These are phyloP conservation scores for Phytophthora nicotianae DNA, from an alignment of 352 stramenopile genomes.

Conservation along the genomic window DNA sequence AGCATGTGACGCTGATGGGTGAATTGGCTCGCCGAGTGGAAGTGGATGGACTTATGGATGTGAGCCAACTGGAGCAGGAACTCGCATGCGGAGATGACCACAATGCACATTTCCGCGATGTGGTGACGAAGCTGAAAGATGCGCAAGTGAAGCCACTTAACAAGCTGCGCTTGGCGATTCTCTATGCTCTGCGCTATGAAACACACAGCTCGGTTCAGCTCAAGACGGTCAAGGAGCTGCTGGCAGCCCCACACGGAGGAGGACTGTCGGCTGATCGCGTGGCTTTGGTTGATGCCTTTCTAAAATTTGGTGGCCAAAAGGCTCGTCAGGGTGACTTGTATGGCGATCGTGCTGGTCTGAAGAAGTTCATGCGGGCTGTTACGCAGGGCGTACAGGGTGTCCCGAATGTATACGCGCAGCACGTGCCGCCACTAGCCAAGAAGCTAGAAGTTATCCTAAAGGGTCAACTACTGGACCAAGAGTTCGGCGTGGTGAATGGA, in stretches of 20 bases:
- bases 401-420: conserved; percentile 98
- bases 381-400: conserved; percentile 96
- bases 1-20: conserved; percentile 99
- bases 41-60: conserved; percentile 96
- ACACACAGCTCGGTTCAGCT: conserved; percentile 83
- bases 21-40: conserved; percentile 98
- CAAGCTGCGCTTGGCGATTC: conserved; percentile 97
- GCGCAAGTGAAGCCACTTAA: conserved; percentile 93
- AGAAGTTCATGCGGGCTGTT: conserved; percentile 91
- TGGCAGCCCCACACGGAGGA: conserved; percentile 39
- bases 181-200: conserved; percentile 99
- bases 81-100: conserved; percentile 88
- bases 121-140: conserved; percentile 84
- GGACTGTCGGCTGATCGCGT: conserved; percentile 56
- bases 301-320: conserved; percentile 76
- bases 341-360: conserved; percentile 76
- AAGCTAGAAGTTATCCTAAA: conserved; percentile 90
- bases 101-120: conserved; percentile 82
- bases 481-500: conserved; percentile 97
- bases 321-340: conserved; percentile 78
- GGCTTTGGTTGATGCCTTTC: conserved; percentile 61
- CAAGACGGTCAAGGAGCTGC: conserved; percentile 81
- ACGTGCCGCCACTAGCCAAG: conserved; percentile 96
- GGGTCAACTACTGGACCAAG: conserved; percentile 73
- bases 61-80: conserved; percentile 97